Evolutionary conservation across 2,329 filamentous ascomycete species (phyloP).

Genomic region (Sclerotinia nivalis): DNA sequence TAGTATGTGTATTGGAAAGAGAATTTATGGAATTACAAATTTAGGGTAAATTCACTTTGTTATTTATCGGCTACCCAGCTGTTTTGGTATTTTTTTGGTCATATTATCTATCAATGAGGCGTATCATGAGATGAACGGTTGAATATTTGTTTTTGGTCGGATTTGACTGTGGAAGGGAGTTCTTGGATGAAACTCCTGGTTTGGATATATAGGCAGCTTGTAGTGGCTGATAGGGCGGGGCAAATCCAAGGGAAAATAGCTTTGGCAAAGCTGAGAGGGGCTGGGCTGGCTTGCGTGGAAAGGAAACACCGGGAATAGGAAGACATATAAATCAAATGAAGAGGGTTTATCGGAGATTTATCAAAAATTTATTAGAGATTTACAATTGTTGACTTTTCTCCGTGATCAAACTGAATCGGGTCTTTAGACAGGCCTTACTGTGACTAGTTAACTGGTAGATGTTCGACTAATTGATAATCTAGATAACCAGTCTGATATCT

Average conservation of each 20-base stretch:
- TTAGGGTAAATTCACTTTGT: constrained; percentile 14
- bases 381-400: background rate
- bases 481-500: background rate
- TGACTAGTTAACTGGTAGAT: background rate
- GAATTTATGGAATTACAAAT: constrained; percentile 15
- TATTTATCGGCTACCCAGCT: constrained; percentile 9
- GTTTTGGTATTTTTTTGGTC: constrained; percentile 16
- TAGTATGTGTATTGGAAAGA: constrained; percentile 24
- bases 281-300: constrained; percentile 17
- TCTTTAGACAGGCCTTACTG: background rate
- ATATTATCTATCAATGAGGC: constrained; percentile 19
- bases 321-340: constrained; percentile 13
- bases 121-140: constrained; percentile 23
- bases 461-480: background rate
- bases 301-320: constrained; percentile 12
- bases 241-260: background rate
- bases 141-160: constrained; percentile 14
- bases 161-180: constrained; percentile 22
- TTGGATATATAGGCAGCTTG: constrained; percentile 21
- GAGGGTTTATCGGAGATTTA: constrained; percentile 15
- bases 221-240: constrained; percentile 13
- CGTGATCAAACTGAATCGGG: background rate
- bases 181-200: constrained; percentile 21
- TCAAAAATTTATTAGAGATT: background rate
- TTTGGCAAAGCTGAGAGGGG: background rate